A percentile compares a stretch with the other conserved stretches of the same genome.
These are phyloP conservation scores for Paramecium caudatum DNA, from an alignment of 73 alveolate genomes.

Conservation along the genomic window DNA sequence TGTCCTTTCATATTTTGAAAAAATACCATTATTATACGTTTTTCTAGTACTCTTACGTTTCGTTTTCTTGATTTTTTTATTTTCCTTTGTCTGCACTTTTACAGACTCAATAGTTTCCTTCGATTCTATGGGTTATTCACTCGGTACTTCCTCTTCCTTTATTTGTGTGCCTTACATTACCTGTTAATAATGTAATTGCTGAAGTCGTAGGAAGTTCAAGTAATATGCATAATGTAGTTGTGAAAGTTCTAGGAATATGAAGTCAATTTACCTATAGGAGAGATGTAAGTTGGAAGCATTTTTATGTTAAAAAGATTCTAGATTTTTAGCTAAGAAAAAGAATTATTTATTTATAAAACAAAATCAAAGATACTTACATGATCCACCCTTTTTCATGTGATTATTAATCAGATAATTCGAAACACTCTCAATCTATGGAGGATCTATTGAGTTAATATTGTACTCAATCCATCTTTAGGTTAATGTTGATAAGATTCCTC, in stretches of 20 bases:
- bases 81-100: background rate
- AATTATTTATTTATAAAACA: no score
- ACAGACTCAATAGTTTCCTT: conserved; percentile 33
- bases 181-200: conserved; percentile 26
- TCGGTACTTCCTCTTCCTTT: conserved; percentile 1
- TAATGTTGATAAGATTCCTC: background rate
- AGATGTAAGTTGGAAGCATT: no score
- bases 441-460: conserved; percentile 42
- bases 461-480: conserved; percentile 28
- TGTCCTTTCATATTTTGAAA: background rate
- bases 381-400: conserved; percentile 61
- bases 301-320: no score
- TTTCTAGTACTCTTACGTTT: conserved; percentile 24
- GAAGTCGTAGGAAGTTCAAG: background rate
- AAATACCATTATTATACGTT: conserved; percentile 43
- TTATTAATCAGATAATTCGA: conserved; percentile 38
- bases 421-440: conserved; percentile 43
- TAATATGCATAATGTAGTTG: no score
- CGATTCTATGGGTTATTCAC: conserved; percentile 49
- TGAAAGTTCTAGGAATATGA: no score
- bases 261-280: no score
- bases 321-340: no score
- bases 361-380: no score
- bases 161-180: background rate
- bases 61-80: background rate